A percentile compares a stretch with the other conserved stretches of the same genome.
phyloP scores from a whole-genome alignment of 2,329 filamentous ascomycete genomes.

The Penicillium sp. region DNA sequence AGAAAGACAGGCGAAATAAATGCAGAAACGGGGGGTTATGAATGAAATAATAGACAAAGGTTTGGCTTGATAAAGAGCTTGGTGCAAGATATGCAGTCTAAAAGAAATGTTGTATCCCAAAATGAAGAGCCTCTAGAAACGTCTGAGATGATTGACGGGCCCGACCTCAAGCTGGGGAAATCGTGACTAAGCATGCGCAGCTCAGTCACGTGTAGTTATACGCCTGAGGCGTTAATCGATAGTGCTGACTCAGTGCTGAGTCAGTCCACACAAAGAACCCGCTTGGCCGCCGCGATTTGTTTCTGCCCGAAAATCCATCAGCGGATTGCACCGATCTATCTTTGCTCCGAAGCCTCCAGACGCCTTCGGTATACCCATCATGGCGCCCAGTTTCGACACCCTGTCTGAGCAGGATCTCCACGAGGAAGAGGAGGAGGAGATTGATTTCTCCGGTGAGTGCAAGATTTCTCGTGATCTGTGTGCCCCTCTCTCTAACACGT shows the following conservation, averaged over 20 bases:
- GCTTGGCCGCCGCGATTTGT: slow-evolving; percentile 29
- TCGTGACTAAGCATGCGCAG: slow-evolving; percentile 1
- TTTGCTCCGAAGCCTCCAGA: slow-evolving; percentile 18
- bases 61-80: neutral
- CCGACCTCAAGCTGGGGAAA: slow-evolving; percentile 5
- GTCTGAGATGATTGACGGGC: slow-evolving; percentile 4
- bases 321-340: slow-evolving; percentile 19
- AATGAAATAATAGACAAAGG: neutral
- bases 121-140: slow-evolving; percentile 6
- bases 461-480: slow-evolving; percentile 15
- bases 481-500: slow-evolving; percentile 28
- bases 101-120: slow-evolving; percentile 4
- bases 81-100: neutral
- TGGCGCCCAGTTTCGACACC: slow-evolving; percentile 92
- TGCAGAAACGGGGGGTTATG: neutral
- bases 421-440: slow-evolving; percentile 85
- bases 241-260: slow-evolving; percentile 20
- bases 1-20: slow-evolving; percentile 6
- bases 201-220: neutral
- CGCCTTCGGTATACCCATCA: slow-evolving; percentile 49
- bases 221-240: neutral
- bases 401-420: slow-evolving; percentile 89
- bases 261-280: slow-evolving; percentile 35
- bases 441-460: slow-evolving; percentile 73
- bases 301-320: slow-evolving; percentile 37